Conservation (phyloP, 1,284 basidiomycete genomes). For the Fistulina hepatica region DNA sequence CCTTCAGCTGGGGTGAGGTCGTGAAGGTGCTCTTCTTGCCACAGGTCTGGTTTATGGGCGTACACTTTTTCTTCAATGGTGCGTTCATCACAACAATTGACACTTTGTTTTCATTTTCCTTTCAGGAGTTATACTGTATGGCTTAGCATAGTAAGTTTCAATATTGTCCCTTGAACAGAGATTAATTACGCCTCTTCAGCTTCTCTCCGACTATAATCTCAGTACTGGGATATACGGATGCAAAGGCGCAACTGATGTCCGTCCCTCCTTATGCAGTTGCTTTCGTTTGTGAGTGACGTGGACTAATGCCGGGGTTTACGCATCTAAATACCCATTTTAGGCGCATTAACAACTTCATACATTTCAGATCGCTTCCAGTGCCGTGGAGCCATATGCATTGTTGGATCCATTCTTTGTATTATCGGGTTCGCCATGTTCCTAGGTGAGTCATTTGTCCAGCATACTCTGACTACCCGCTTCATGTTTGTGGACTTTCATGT, state of each 20-base stretch:
- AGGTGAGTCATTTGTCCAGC: conserved; percentile 20
- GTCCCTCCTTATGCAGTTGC: conserved; percentile 38
- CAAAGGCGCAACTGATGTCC: conserved; percentile 36
- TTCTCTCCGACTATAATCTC: conserved; percentile 44
- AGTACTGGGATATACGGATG: conserved; percentile 32
- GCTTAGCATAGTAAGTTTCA: conserved; percentile 27
- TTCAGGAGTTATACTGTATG: conserved; percentile 27
- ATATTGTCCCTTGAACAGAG: neutral
- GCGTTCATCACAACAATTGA: conserved; percentile 11
- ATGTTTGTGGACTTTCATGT: conserved; percentile 18
- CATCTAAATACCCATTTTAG: conserved; percentile 15
- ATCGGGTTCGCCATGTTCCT: conserved; percentile 41
- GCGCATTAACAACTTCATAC: conserved; percentile 30
- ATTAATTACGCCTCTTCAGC: conserved; percentile 17
- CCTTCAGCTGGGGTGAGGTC: conserved; percentile 31
- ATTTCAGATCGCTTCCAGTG: conserved; percentile 33
- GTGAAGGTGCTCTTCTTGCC: conserved; percentile 26
- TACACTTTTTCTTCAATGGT: conserved; percentile 30
- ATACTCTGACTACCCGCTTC: neutral
- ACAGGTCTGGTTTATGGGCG: conserved; percentile 28
- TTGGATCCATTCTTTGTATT: conserved; percentile 27
- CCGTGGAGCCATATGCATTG: conserved; percentile 29
- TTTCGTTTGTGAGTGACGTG: conserved; percentile 29
- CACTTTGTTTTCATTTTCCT: conserved; percentile 5
- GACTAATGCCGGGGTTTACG: conserved; percentile 2